These are phyloP conservation scores for Pythium scleroteichum DNA, from an alignment of 352 stramenopile species.

Conservation along the genomic window DNA sequence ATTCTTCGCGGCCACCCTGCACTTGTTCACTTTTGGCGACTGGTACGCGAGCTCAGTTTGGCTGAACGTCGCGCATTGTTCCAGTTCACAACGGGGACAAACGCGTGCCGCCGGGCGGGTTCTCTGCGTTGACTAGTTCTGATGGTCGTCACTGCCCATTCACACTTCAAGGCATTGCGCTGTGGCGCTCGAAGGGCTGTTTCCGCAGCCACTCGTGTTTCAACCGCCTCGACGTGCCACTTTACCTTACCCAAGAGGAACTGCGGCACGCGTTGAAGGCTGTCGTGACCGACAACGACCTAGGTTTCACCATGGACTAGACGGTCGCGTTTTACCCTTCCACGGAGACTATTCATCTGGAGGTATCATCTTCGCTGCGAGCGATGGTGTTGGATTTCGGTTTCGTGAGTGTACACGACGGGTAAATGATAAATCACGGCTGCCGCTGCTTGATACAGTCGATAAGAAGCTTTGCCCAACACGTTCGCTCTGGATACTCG, in stretches of 20 bases:
- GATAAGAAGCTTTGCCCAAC: slow-evolving; percentile 14
- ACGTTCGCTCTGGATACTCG: slow-evolving; percentile 15
- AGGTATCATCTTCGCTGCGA: slow-evolving; percentile 26
- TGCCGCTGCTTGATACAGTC: slow-evolving; percentile 19
- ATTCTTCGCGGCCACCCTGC: slow-evolving; percentile 32
- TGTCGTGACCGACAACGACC: too few relatives aligned
- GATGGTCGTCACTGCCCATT: slow-evolving; percentile 53
- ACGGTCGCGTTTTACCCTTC: too few relatives aligned
- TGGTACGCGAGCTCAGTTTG: slow-evolving; percentile 71
- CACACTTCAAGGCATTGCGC: slow-evolving; percentile 38
- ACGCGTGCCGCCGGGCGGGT: slow-evolving; percentile 51
- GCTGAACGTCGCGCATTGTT: slow-evolving; percentile 50
- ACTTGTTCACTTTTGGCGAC: slow-evolving; percentile 41
- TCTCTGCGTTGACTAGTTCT: slow-evolving; percentile 50
- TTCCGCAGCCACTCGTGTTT: slow-evolving; percentile 40
- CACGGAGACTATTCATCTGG: slow-evolving; percentile 8
- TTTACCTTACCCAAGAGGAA: too few relatives aligned
- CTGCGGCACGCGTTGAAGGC: too few relatives aligned
- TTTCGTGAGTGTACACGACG: slow-evolving; percentile 18
- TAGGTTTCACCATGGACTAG: neutral
- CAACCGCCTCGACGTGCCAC: slow-evolving; percentile 91
- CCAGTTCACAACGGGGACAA: slow-evolving; percentile 58
- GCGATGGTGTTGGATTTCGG: slow-evolving; percentile 10
- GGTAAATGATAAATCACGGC: slow-evolving; percentile 22
- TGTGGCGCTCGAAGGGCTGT: slow-evolving; percentile 36